phyloP scores from a whole-genome alignment of 1,284 basidiomycete species.

The Xerocomus cyaneibrunnescens region DNA sequence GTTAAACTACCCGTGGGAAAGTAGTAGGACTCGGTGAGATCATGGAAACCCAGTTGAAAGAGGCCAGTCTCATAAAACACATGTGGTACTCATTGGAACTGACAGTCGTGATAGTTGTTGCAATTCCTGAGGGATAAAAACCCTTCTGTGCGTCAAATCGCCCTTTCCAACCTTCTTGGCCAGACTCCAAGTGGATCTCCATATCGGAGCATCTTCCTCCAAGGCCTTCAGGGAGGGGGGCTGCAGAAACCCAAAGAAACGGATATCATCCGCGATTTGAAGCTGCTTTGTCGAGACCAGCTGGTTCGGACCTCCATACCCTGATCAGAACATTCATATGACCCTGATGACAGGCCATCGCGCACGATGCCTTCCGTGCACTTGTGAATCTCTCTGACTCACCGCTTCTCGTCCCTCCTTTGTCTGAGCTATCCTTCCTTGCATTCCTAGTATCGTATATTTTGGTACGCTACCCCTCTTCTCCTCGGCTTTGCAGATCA shows the following conservation, averaged over 20 bases:
- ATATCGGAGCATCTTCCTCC: constrained; percentile 74
- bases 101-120: constrained; percentile 58
- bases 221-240: constrained; percentile 48
- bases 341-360: constrained; percentile 61
- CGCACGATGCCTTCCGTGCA: constrained; percentile 94
- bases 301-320: constrained; percentile 47
- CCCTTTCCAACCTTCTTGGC: constrained; percentile 79
- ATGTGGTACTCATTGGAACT: constrained; percentile 13
- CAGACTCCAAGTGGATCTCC: constrained; percentile 76
- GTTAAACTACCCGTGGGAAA: constrained; percentile 30
- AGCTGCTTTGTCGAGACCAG: constrained; percentile 84
- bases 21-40: neutral
- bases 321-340: constrained; percentile 14
- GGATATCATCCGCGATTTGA: constrained; percentile 74
- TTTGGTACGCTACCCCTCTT: constrained; percentile 58
- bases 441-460: constrained; percentile 90
- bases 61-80: constrained; percentile 42
- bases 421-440: constrained; percentile 78
- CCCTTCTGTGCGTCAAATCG: constrained; percentile 84
- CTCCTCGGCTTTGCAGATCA: constrained; percentile 12
- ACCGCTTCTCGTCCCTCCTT: constrained; percentile 62
- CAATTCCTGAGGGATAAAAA: constrained; percentile 87
- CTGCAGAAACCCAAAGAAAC: constrained; percentile 62
- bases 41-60: constrained; percentile 60
- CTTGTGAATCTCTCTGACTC: constrained; percentile 94